These are phyloP conservation scores for Wickerhamomyces pijperi DNA, from an alignment of 805 yeast genomes.

Conservation along the genomic window DNA sequence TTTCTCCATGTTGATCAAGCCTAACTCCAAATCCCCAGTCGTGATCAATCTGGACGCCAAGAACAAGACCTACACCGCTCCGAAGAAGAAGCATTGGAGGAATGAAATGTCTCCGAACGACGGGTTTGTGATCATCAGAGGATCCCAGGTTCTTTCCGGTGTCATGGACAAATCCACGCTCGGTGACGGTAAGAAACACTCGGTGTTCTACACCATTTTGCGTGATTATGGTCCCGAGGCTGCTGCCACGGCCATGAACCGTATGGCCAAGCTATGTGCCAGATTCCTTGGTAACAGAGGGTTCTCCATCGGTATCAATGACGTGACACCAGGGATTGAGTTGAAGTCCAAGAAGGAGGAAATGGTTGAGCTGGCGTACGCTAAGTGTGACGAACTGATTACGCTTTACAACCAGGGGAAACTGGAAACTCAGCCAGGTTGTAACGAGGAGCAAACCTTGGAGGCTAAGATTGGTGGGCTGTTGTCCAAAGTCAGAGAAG, in stretches of 20 bases:
- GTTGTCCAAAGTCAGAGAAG: conserved; percentile 94
- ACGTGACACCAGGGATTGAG: conserved; percentile 85
- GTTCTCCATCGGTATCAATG: conserved; percentile 93
- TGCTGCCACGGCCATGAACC: conserved; percentile 92
- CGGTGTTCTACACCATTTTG: conserved; percentile 88
- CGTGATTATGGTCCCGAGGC: conserved; percentile 96
- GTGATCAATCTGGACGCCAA: conserved; percentile 89
- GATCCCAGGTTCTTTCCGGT: conserved; percentile 82
- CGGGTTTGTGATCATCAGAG: conserved; percentile 84
- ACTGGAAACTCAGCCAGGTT: conserved; percentile 96
- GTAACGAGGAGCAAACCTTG: conserved; percentile 95
- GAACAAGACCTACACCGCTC: conserved; percentile 80
- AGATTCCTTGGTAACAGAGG: conserved; percentile 91
- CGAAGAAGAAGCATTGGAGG: conserved; percentile 50
- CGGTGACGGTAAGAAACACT: conserved; percentile 97
- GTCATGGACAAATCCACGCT: conserved; percentile 93
- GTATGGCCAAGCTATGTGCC: conserved; percentile 99
- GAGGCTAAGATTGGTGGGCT: conserved; percentile 97
- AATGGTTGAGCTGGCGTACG: conserved; percentile 84
- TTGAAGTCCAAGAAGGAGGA: conserved; percentile 71
- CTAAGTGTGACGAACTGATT: conserved; percentile 85
- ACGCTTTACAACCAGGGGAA: conserved; percentile 69
- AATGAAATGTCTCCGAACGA: conserved; percentile 97
- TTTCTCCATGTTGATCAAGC: conserved; percentile 76
- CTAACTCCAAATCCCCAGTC: conserved; percentile 67